These are phyloP conservation scores for Phytophthora vignae DNA, from an alignment of 352 stramenopile genomes.

Conservation along the genomic window DNA sequence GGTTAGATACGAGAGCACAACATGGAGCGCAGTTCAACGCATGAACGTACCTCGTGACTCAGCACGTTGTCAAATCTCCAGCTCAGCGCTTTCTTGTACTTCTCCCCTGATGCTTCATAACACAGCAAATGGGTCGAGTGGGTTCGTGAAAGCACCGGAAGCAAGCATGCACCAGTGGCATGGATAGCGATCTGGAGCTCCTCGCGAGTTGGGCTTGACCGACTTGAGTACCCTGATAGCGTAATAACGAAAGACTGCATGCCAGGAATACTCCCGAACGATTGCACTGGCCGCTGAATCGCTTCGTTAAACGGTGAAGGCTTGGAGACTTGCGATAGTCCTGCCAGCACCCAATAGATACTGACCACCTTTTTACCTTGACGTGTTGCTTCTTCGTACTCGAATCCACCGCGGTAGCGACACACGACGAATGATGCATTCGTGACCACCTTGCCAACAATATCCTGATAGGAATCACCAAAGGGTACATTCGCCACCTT, in stretches of 20 bases:
- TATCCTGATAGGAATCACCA: conserved; percentile 75
- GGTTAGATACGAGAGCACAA: background rate
- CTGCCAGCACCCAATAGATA: conserved; percentile 83
- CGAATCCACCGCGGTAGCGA: conserved; percentile 79
- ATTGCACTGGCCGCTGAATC: conserved; percentile 67
- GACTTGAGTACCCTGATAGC: conserved; percentile 83
- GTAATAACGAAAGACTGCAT: conserved; percentile 89
- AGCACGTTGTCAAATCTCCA: conserved; percentile 87
- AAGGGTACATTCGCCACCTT: conserved; percentile 85
- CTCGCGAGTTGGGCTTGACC: conserved; percentile 78
- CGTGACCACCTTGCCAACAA: conserved; percentile 78
- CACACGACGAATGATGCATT: conserved; percentile 88
- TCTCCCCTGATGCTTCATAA: conserved; percentile 80
- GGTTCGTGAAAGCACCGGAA: conserved; percentile 81
- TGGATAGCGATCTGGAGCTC: conserved; percentile 88
- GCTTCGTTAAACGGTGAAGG: conserved; percentile 50
- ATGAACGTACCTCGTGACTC: conserved; percentile 69
- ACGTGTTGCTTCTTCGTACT: conserved; percentile 78
- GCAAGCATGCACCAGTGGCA: conserved; percentile 82
- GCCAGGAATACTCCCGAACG: conserved; percentile 70
- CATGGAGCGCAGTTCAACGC: background rate
- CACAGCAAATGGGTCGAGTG: conserved; percentile 88
- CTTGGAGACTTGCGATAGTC: conserved; percentile 46
- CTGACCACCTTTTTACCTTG: conserved; percentile 81
- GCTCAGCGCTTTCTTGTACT: conserved; percentile 86